Base-by-base conservation (phyloP, 257 asterid species). In the Leptodermis oblonga region DNA sequence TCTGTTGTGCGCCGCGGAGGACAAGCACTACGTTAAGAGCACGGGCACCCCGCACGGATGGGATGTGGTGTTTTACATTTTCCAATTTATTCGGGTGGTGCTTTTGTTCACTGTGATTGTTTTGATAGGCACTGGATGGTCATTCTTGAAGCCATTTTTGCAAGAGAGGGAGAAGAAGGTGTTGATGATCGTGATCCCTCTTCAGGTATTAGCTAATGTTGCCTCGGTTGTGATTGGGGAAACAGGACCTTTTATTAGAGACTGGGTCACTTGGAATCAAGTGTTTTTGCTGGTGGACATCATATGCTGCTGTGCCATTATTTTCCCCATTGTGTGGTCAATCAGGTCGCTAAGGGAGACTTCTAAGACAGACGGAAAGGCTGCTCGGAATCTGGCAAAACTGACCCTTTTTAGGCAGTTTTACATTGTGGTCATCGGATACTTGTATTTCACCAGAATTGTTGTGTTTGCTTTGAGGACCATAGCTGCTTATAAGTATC, bases 31-130 rank as follows among this genome's bases (percentile, higher is more conserved):
- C 37, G 97, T 94, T 77, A 94, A 94, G 86, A 91, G 82, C 68
- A 89, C 97, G 0, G 99, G 99, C 73, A 91, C 96, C 46, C 95
- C 97, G 11, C 99, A 94, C 36, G 99, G 97, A 43, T 94, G 99
- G 97, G 97, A 94, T 84, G 96, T 90, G 63, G 73, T 91, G 92
- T 91, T 94, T 69, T 94, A 94, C 83, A 81, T 91, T 53, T 94
- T 94, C 75, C 99, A 90, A 90, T 88, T 86, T 54, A 81, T 94
- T 55, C 86, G 97, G 73, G 96, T 89, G 51, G 87, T 89, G 49
- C 76, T 92, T 83, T 76, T 92, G 86, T 92, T 89, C 62, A 92
- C 96, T 7, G 96, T 92, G 70, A 89, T 92, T 49, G 86, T 92
- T 59, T 70, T 89, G 86, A 86, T 92, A 43, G 97, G 97, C 4